These are phyloP conservation scores for Mortierella sp. DNA, from an alignment of 371 early-diverging fungal species.

Conservation along the genomic window DNA sequence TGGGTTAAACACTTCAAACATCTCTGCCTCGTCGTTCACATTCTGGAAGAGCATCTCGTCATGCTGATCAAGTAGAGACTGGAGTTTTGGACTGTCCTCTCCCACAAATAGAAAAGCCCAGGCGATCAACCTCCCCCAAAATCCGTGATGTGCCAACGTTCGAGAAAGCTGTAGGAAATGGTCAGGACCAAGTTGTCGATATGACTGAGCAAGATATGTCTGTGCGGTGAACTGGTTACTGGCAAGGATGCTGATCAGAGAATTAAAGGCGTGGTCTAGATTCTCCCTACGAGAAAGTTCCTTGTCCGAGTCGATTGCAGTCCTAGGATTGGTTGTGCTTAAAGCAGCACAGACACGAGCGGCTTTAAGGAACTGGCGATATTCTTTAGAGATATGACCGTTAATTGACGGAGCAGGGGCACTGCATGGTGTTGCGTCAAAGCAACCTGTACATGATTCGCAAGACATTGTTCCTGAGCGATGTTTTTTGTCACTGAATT, in stretches of 20 bases:
- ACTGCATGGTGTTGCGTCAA: constrained; percentile 49
- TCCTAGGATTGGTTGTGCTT: neutral
- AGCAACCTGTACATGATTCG: constrained; percentile 55
- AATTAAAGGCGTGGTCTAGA: constrained; percentile 43
- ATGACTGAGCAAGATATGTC: constrained; percentile 33
- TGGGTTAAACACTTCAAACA: constrained; percentile 54
- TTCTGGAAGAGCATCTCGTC: constrained; percentile 18
- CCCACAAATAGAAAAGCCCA: constrained; percentile 40
- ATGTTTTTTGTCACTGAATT: too few species aligned
- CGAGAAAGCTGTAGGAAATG: constrained; percentile 28
- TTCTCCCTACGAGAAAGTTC: neutral
- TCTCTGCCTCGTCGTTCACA: constrained; percentile 54
- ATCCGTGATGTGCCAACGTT: constrained; percentile 42
- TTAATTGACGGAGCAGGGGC: constrained; percentile 29
- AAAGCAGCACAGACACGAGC: constrained; percentile 21
- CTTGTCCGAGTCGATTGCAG: neutral
- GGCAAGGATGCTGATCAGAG: constrained; percentile 33
- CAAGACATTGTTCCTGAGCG: constrained; percentile 34
- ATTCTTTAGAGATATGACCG: constrained; percentile 48
- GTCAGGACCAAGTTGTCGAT: constrained; percentile 37
- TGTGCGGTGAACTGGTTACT: constrained; percentile 48
- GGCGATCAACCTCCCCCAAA: constrained; percentile 47
- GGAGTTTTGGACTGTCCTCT: constrained; percentile 27
- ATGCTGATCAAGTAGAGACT: constrained; percentile 14
- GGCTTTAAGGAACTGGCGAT: constrained; percentile 46